Evolutionary conservation across 2,329 filamentous ascomycete genomes (phyloP).

Genomic region (Lachnellula suecica): DNA sequence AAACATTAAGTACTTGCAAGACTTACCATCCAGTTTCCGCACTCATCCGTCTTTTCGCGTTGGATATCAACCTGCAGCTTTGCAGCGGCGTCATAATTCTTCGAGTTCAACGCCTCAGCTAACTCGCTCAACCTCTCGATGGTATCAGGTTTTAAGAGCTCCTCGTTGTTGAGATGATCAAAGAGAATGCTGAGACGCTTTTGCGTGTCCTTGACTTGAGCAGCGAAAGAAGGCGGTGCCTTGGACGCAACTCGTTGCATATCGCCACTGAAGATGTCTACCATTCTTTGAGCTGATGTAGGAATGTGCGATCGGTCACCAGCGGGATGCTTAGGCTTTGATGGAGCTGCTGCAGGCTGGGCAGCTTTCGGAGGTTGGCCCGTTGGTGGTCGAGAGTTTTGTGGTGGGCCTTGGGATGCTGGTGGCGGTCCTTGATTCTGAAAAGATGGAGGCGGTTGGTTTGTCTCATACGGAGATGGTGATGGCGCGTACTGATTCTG

Average conservation of each 20-base stretch:
- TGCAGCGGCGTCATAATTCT: slow-evolving; percentile 67
- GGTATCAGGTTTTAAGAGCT: slow-evolving; percentile 79
- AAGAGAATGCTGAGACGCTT: slow-evolving; percentile 93
- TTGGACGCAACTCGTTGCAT: slow-evolving; percentile 86
- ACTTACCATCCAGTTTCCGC: slow-evolving; percentile 84
- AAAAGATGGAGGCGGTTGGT: slow-evolving; percentile 40
- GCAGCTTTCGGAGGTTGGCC: slow-evolving; percentile 41
- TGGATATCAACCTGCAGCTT: slow-evolving; percentile 74
- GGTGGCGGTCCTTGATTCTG: slow-evolving; percentile 38
- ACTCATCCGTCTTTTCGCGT: slow-evolving; percentile 75
- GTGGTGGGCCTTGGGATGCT: slow-evolving; percentile 43
- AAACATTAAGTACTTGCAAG: neutral
- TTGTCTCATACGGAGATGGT: slow-evolving; percentile 22
- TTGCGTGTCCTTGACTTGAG: slow-evolving; percentile 90
- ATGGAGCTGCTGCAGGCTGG: slow-evolving; percentile 42
- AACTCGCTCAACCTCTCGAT: slow-evolving; percentile 65
- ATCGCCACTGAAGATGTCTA: slow-evolving; percentile 77
- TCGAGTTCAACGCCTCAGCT: slow-evolving; percentile 63
- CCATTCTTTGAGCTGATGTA: slow-evolving; percentile 70
- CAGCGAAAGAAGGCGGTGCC: slow-evolving; percentile 81
- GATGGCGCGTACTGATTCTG: slow-evolving; percentile 60
- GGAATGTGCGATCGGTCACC: slow-evolving; percentile 93
- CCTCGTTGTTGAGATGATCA: slow-evolving; percentile 94
- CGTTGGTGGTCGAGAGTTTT: slow-evolving; percentile 38
- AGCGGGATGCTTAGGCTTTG: slow-evolving; percentile 69